Base-by-base conservation (phyloP, 1,139 yeast genomes). In the Blastobotrys elegans region DNA sequence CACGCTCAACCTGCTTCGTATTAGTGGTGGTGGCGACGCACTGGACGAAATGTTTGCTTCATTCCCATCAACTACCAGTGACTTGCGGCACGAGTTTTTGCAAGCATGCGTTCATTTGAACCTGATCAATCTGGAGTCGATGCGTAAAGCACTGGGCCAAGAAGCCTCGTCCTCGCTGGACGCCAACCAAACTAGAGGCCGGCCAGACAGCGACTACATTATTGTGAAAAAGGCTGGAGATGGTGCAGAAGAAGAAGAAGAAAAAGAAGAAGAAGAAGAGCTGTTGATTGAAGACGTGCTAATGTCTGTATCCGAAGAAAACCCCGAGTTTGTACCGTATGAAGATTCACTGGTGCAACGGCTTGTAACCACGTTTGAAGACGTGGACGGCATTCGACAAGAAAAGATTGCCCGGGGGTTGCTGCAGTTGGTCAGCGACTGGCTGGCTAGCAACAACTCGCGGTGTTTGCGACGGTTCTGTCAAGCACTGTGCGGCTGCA, bases 61-160 rank as follows among this genome's bases (percentile, higher is more conserved):
- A 0, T 74, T 73, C 52, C 76, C 79, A 1, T 64, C 76, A 1
- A 70, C 76, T 1, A 67, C 71, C 30, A 60, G 68, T 21, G 82
- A 77, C 56, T 68, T 80, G 2, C 72, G 84, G 43, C 81, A 77
- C 52, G 76, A 73, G 17, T 79, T 84, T 49, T 61, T 82, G 18
- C 77, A 76, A 54, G 71, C 77, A 14, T 73, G 83, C 52, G 68
- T 79, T 17, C 70, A 76, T 27, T 53, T 75, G 31, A 66, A 67
- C 2, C 55, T 76, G 16, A 66, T 74, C 20, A 70, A 71, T 2
- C 65, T 70, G 1, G 66, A 69, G 14, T 61, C 75, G 8, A 71
- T 76, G 50, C 73, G 70, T 46, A 68, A 70, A 33, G 69, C 77
- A 29, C 68, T 79, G 44, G 74, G 70, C 48, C 76, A 63, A 56